Percentiles rank a stretch among this genome's conserved stretches.
These are phyloP conservation scores for Fragilaria crotonensis DNA, from an alignment of 108 stramenopile genomes.

Conservation along the genomic window DNA sequence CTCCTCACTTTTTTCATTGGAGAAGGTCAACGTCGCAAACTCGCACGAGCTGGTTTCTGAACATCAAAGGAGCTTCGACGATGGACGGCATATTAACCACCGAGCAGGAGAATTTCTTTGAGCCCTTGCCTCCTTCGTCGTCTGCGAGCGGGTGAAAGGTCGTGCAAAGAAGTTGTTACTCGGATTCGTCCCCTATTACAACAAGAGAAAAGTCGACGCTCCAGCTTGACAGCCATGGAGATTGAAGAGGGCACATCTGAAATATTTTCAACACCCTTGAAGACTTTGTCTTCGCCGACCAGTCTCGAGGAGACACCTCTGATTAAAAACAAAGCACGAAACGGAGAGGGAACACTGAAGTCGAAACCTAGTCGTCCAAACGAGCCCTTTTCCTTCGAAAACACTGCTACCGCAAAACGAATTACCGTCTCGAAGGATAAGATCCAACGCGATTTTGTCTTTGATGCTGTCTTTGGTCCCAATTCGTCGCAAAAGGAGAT, in stretches of 20 bases:
- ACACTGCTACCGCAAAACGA: background rate
- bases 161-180: slow-evolving; percentile 5
- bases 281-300: background rate
- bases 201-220: background rate
- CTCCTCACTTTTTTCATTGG: slow-evolving; percentile 1
- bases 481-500: slow-evolving; percentile 16
- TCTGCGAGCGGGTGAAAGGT: too few species aligned
- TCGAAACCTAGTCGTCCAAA: background rate
- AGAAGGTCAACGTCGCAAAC: too few species aligned
- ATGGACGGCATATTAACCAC: too few species aligned
- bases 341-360: background rate
- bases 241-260: background rate
- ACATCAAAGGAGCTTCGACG: too few species aligned
- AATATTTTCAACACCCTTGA: background rate
- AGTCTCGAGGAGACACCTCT: background rate
- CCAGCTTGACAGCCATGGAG: background rate
- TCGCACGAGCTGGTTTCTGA: too few species aligned
- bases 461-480: slow-evolving; percentile 21
- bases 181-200: slow-evolving; percentile 2
- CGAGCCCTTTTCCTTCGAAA: background rate
- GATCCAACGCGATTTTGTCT: slow-evolving; percentile 9
- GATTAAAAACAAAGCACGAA: background rate
- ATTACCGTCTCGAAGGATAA: background rate
- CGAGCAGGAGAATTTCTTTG: too few species aligned
- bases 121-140: too few species aligned